A percentile compares a stretch with the other conserved stretches of the same genome.
Evolutionary conservation across 108 stramenopile species (phyloP).

Genomic region (Cyclotella atomus): DNA sequence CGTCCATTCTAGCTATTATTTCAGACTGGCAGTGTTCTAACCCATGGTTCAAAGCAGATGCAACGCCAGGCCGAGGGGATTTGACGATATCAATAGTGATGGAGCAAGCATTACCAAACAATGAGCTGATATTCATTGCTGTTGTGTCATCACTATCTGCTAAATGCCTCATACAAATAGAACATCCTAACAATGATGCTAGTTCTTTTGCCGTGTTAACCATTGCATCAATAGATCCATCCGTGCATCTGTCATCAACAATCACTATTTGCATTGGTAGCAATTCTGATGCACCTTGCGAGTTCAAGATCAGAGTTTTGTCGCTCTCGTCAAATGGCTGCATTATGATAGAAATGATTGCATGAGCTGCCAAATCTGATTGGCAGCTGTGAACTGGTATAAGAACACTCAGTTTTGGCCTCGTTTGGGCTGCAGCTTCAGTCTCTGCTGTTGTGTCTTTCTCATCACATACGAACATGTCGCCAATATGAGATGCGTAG

Average conservation of each 20-base stretch:
- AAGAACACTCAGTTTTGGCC: conserved; percentile 41
- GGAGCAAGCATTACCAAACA: too few species aligned
- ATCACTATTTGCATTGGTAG: conserved; percentile 52
- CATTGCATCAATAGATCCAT: conserved; percentile 52
- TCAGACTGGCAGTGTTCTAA: conserved; percentile 24
- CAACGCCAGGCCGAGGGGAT: conserved; percentile 30
- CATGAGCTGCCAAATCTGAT: conserved; percentile 34
- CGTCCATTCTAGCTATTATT: conserved; percentile 56
- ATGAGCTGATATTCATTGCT: too few species aligned
- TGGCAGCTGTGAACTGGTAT: conserved; percentile 51
- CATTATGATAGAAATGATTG: conserved; percentile 41
- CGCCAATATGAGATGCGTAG: conserved; percentile 52
- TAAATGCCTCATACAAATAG: conserved; percentile 11
- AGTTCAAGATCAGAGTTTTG: neutral
- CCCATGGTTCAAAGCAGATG: conserved; percentile 50
- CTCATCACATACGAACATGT: conserved; percentile 15
- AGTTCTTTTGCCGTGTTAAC: conserved; percentile 5
- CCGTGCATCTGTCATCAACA: conserved; percentile 52
- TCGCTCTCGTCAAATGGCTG: conserved; percentile 27
- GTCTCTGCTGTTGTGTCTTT: neutral
- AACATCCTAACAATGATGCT: conserved; percentile 4
- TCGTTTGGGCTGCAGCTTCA: neutral
- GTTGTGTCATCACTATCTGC: too few species aligned
- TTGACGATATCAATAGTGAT: conserved; percentile 34
- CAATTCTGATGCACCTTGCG: neutral